phyloP scores from a whole-genome alignment of 208 protist genomes.

The Tritrichomonas foetus region DNA sequence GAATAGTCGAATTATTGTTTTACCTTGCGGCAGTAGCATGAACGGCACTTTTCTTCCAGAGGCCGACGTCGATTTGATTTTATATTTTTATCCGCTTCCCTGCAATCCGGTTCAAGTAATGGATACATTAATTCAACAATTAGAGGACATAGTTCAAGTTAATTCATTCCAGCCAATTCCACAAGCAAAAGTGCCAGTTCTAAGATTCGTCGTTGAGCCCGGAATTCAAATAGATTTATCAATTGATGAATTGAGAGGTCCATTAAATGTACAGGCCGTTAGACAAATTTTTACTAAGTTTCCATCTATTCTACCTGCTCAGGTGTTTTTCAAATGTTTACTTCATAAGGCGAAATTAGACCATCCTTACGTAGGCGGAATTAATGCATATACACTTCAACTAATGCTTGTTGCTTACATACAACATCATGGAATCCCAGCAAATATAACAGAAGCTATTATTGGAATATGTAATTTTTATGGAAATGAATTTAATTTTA shows the following conservation, averaged over 20 bases:
- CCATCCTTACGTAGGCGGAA: neutral
- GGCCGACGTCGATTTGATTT: neutral
- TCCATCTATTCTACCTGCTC: neutral
- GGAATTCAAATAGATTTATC: conserved; percentile 17
- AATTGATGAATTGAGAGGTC: neutral
- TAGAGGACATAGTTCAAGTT: neutral
- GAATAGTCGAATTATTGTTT: neutral
- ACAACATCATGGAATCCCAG: neutral
- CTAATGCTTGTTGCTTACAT: conserved; percentile 5
- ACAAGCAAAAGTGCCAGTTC: neutral
- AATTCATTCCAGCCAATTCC: neutral
- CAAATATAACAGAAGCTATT: neutral
- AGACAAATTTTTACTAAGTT: neutral
- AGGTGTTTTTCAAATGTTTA: neutral
- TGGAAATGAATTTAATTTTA: conserved; percentile 28
- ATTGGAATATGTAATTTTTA: neutral
- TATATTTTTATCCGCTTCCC: neutral
- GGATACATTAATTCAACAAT: neutral
- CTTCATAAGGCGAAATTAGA: neutral
- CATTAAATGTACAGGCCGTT: neutral
- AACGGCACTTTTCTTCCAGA: conserved; percentile 4
- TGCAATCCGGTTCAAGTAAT: neutral
- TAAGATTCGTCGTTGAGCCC: neutral
- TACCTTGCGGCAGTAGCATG: neutral
- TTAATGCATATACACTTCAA: neutral